Conservation (phyloP, 169 alveolate species). For the Cryptosporidium tyzzeri region DNA sequence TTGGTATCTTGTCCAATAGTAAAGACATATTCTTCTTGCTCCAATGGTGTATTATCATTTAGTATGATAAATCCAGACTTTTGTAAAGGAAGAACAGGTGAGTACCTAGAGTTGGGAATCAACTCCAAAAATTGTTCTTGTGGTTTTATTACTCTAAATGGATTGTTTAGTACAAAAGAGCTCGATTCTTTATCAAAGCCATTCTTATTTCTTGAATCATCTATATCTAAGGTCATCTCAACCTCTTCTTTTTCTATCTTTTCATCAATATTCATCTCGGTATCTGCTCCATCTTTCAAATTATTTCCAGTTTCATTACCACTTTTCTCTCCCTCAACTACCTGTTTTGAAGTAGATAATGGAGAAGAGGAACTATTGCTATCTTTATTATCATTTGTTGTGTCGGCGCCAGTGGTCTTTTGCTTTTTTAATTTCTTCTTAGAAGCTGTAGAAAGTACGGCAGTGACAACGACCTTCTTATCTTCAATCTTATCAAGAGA, state of each 20-base stretch:
- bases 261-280: conserved; percentile 71
- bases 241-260: conserved; percentile 77
- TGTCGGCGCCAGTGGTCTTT: conserved; percentile 80
- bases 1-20: not conserved
- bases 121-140: conserved; percentile 87
- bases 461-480: conserved; percentile 87
- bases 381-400: conserved; percentile 75
- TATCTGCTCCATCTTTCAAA: conserved; percentile 68
- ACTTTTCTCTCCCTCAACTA: conserved; percentile 13
- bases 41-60: conserved; percentile 82
- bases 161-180: conserved; percentile 84
- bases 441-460: conserved; percentile 79
- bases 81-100: conserved; percentile 89
- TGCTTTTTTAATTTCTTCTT: conserved; percentile 75
- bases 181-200: conserved; percentile 8
- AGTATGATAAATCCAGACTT: conserved; percentile 88
- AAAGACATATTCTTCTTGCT: conserved; percentile 67
- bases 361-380: conserved; percentile 79
- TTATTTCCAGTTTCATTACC: conserved; percentile 80
- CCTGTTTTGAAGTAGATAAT: conserved; percentile 85
- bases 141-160: conserved; percentile 91
- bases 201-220: conserved; percentile 75
- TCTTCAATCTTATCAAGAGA: conserved; percentile 82
- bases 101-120: conserved; percentile 84
- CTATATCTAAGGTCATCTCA: conserved; percentile 72